Percentiles rank a stretch among this genome's conserved stretches.
phyloP scores from a whole-genome alignment of 2,329 filamentous ascomycete species.

The Hysterium pulicare region DNA sequence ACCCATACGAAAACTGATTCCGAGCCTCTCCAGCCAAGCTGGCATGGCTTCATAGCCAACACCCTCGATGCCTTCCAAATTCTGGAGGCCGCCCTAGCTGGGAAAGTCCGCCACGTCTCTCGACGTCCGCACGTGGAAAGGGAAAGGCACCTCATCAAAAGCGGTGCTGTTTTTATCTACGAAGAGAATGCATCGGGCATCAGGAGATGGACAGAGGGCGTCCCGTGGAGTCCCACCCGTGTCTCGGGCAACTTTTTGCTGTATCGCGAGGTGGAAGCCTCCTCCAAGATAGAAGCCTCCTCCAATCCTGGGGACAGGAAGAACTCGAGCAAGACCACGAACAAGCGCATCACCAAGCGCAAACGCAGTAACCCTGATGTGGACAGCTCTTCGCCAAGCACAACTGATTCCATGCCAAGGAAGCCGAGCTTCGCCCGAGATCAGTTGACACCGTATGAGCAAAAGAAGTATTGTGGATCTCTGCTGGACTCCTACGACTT shows the following conservation, averaged over 20 bases:
- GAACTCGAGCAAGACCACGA: constrained; percentile 32
- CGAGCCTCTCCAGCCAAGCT: constrained; percentile 51
- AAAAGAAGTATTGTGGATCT: constrained; percentile 70
- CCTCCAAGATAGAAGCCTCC: constrained; percentile 55
- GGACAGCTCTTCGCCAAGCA: constrained; percentile 10
- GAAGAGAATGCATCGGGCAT: constrained; percentile 88
- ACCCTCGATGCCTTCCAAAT: constrained; percentile 75
- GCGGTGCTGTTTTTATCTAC: constrained; percentile 86
- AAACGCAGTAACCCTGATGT: constrained; percentile 31
- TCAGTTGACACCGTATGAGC: constrained; percentile 42
- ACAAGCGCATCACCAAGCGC: constrained; percentile 34
- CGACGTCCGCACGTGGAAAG: constrained; percentile 85
- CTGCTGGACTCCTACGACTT: constrained; percentile 88
- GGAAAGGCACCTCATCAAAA: constrained; percentile 70
- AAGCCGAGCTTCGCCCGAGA: neutral
- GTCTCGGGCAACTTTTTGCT: constrained; percentile 83
- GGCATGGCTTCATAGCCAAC: constrained; percentile 62
- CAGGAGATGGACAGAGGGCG: constrained; percentile 90
- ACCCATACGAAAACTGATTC: neutral
- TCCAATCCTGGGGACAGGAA: constrained; percentile 37
- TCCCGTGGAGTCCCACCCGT: constrained; percentile 85
- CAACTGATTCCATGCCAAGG: neutral
- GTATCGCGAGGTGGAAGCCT: constrained; percentile 76
- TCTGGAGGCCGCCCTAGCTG: constrained; percentile 74
- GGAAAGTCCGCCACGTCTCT: constrained; percentile 69